Evolutionary conservation across 192 early-diverging fungal species (phyloP), one percentile per base, ranked within the genome.

Genomic region (Cetraspora pellucida): DNA sequence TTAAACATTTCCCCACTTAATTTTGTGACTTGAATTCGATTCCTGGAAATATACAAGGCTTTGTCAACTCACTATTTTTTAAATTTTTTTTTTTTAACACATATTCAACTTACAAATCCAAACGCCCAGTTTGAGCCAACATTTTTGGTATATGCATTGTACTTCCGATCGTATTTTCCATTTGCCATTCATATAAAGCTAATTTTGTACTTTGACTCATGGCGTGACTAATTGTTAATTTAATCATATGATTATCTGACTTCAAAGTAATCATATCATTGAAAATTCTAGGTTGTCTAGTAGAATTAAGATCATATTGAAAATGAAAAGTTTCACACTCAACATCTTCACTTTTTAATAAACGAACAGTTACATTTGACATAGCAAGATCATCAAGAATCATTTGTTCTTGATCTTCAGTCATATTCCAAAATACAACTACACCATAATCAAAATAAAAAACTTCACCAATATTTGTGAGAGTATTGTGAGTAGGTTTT

Each of bases 181-280:
- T 89, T 63, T 86, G 83, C 74, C 86, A 85, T 68, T 91, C 84
- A 79, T 89, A 86, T 45, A 83, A 81, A 71, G 80, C 84, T 79
- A 86, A 78, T 74, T 87, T 89, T 80, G 86, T 86, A 45, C 85
- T 87, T 81, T 89, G 89, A 17, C 81, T 84, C 23, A 86, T 81
- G 6, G 83, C 87, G 75, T 87, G 86, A n/a, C 83, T 83, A 50
- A 88, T 83, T 11, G 85, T 88, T 63, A 90, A 57, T 72, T 91
- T 88, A 72, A 85, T 86, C 86, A 89, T 89, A 79, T 89, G 85
- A 63, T 87, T 86, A 23, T 81, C 81, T 58, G 81, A 82, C 61
- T 91, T 91, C 60, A 95, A 71, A 17, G 93, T 94, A 50, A 94
- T 94, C 82, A 95, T 93, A 64, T 95, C 93, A 76, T 95, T 93